Evolutionary conservation across 352 stramenopile genomes (phyloP).

Genomic region (Phytophthora sp.): DNA sequence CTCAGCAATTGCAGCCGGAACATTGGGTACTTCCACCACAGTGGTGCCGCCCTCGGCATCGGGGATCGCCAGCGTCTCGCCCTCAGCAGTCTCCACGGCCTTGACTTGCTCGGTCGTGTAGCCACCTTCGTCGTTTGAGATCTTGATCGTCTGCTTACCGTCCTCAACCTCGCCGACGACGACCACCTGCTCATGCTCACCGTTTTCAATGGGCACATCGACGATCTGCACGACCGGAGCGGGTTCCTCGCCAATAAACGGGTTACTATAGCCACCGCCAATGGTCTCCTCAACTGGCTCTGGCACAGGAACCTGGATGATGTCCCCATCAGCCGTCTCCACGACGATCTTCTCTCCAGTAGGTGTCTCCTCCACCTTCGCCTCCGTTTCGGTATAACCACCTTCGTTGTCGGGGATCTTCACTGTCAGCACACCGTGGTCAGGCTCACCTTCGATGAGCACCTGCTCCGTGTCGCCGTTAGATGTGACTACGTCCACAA

Average conservation of each 20-base stretch:
- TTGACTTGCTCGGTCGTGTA: conserved; percentile 10
- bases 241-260: neutral
- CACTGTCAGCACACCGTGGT: conserved; percentile 14
- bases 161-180: conserved; percentile 7
- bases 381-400: conserved; percentile 9
- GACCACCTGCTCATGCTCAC: conserved; percentile 14
- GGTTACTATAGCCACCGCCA: neutral
- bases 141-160: conserved; percentile 14
- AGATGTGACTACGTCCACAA: conserved; percentile 22
- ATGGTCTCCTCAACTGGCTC: neutral
- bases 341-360: conserved; percentile 10
- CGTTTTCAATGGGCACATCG: conserved; percentile 1
- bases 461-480: conserved; percentile 24
- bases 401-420: conserved; percentile 13
- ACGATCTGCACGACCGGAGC: conserved; percentile 8
- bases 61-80: conserved; percentile 11
- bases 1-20: conserved; percentile 27
- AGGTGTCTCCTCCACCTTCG: neutral
- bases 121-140: conserved; percentile 9
- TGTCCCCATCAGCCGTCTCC: neutral
- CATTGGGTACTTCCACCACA: conserved; percentile 10
- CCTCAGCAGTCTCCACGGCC: conserved; percentile 7
- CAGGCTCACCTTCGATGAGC: conserved; percentile 18
- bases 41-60: conserved; percentile 3
- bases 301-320: neutral